These are phyloP conservation scores for Ligustrum vulgare DNA, from an alignment of 257 asterid species.

Conservation along the genomic window DNA sequence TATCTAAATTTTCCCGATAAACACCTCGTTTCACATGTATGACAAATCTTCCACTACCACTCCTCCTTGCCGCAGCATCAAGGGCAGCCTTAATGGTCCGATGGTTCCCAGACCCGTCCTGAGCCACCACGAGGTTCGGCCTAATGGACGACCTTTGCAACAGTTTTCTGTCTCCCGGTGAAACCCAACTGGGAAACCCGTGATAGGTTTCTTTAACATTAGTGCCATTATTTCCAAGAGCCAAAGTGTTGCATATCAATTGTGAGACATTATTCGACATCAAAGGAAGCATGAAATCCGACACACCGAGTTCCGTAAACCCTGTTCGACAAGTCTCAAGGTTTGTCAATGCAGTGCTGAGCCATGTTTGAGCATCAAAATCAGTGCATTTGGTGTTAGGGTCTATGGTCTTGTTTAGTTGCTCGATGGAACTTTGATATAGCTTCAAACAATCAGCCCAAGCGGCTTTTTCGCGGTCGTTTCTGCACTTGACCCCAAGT, in stretches of 20 bases:
- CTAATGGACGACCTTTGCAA: constrained; percentile 29
- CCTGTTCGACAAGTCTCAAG: constrained; percentile 75
- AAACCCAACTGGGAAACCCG: constrained; percentile 46
- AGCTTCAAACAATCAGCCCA: constrained; percentile 73
- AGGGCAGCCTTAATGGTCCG: constrained; percentile 47
- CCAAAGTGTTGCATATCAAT: constrained; percentile 62
- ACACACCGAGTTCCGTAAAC: constrained; percentile 53
- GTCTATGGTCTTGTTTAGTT: constrained; percentile 59
- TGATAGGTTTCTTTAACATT: constrained; percentile 15
- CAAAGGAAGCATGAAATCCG: constrained; percentile 43
- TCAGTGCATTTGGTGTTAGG: constrained; percentile 42
- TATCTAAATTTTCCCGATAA: constrained; percentile 49
- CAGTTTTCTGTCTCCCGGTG: constrained; percentile 35
- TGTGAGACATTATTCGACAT: constrained; percentile 56
- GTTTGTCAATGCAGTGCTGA: constrained; percentile 71
- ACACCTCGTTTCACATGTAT: constrained; percentile 50
- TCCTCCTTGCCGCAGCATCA: constrained; percentile 39
- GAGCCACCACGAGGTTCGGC: constrained; percentile 53
- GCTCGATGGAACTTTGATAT: constrained; percentile 42
- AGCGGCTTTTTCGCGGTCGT: constrained; percentile 56
- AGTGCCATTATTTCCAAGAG: constrained; percentile 34
- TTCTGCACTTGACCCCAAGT: constrained; percentile 49
- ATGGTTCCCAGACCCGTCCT: constrained; percentile 51
- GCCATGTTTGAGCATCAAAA: constrained; percentile 72
- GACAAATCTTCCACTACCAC: constrained; percentile 45